Evolutionary conservation across 371 early-diverging fungal genomes (phyloP), one percentile per base, ranked within the genome.

Genomic region (Mycotypha africana): DNA sequence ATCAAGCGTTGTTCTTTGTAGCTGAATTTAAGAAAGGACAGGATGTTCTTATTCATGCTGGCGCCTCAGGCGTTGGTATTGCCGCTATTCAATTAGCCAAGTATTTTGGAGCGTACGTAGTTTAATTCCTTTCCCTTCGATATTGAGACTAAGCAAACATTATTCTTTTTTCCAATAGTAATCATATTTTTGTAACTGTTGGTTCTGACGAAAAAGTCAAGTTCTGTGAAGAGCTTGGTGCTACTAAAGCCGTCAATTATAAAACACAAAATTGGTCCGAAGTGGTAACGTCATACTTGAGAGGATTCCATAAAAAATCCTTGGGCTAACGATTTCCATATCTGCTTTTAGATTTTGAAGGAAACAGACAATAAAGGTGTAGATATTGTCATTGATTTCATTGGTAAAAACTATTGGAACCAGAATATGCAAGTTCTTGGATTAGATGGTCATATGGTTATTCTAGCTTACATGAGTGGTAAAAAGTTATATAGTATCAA

Each of bases 21-120:
- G 78, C 74, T 41, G 55, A 72, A 6, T 31, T 88, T 23, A 43
- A 81, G 25, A 42, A 51, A 17, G 88, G 85, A 36, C 75, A 88
- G 20, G 74, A 77, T 49, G 67, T 88, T 1, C 53, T 91, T 46
- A 85, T 88, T 41, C 91, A 91, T 60, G 91, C 88, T 7, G 91
- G 86, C 19, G 87, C 88, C 1, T 79, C 81, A 3, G 87, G 86
- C 28, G 88, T 91, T 6, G 86, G 88, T 11, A 74, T 82, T 9
- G 82, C 84, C 14, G 84, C 85, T 12, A 86, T 91, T 51, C 89
- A 91, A 58, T 60, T 91, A 14, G 87, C 88, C 12, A 83, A 78
- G 47, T 40, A 60, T 26, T 63, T 70, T 24, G 78, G 78, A 19
- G 86, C 88, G 79, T 82, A 76, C 70, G 74, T 68, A 36, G 12